Conservation (phyloP, 306 rosid genomes). For the Cucumis melo region DNA sequence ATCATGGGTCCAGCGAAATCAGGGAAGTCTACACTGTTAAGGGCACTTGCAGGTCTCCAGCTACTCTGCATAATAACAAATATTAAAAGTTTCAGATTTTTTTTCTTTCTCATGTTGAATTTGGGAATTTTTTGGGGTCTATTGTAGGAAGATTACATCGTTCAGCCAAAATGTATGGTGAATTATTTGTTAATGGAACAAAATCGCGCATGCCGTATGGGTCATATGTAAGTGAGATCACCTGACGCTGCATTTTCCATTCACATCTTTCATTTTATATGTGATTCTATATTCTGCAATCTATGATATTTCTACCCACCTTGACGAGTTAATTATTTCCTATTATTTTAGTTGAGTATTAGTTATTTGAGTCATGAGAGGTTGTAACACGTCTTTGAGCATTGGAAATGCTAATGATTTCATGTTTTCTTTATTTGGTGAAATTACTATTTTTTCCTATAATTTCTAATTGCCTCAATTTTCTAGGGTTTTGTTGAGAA, state of each 20-base stretch:
- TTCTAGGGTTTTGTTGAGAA: conserved; percentile 91
- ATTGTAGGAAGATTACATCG: conserved; percentile 68
- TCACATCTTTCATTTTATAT: neutral
- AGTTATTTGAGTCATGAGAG: neutral
- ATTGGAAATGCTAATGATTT: neutral
- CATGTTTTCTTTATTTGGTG: neutral
- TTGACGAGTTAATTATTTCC: neutral
- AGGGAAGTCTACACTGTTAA: conserved; percentile 79
- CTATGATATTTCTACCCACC: neutral
- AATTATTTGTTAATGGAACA: conserved; percentile 76
- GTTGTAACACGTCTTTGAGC: neutral
- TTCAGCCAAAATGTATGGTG: conserved; percentile 80
- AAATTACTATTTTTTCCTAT: neutral
- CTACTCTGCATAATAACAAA: conserved; percentile 1
- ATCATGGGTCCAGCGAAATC: conserved; percentile 98
- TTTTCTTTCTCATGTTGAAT: conserved; percentile 12
- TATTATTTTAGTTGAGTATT: neutral
- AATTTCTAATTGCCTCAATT: neutral
- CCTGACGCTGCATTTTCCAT: conserved; percentile 4
- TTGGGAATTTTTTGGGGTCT: conserved; percentile 13
- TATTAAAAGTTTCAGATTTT: neutral
- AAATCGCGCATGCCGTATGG: conserved; percentile 68
- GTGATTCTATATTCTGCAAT: neutral
- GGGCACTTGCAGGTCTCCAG: conserved; percentile 77
- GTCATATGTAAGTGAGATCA: conserved; percentile 61